Evolutionary conservation across 2,329 filamentous ascomycete species (phyloP), one percentile per base, ranked within the genome.

Genomic region (Hortaea sp.): DNA sequence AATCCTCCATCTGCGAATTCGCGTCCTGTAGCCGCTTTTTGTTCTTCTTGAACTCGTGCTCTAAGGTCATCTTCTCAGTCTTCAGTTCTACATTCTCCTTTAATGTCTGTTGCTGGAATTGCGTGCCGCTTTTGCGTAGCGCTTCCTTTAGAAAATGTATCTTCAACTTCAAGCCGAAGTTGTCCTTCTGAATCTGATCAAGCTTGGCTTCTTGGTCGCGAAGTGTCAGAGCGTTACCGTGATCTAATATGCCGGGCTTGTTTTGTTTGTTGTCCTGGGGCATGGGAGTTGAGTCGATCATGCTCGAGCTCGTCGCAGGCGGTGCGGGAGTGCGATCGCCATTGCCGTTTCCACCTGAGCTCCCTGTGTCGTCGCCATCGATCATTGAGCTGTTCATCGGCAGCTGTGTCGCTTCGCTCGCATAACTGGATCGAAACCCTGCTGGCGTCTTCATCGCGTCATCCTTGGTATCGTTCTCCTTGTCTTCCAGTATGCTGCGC

Each of bases 11-110:
- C 50, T 95, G 88, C 53, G 81, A 82, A 69, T 97, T 89, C 3
- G 90, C 89, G 20, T 81, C 77, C 13, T 78, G 79, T 7, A 98
- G 73, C 37, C 84, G 83, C 64, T 95, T 97, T 63, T 85, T 86
- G 69, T 90, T 92, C 53, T 82, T 81, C 55, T 85, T 80, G 12
- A 98, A 75, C 57, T 98, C 92, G 49, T 83, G 79, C 62, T 92
- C 82, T 79, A 97, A 85, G 0, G 87, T 90, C 49, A 94, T 79
- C 62, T 87, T 87, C 67, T 92, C 84, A 48, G 95, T 88, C 66
- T 97, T 97, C 45, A 98, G 79, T 54, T 94, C 89, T 4, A 92
- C 94, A 62, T 98, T 98, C 67, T 98, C 92, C 62, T 86, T 88
- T 29, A 98, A 71, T 3, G 90, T 88, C 29, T 81, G 81, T 64